Evolutionary conservation across 352 stramenopile genomes (phyloP).

Genomic region (Phytophthora hibernalis): DNA sequence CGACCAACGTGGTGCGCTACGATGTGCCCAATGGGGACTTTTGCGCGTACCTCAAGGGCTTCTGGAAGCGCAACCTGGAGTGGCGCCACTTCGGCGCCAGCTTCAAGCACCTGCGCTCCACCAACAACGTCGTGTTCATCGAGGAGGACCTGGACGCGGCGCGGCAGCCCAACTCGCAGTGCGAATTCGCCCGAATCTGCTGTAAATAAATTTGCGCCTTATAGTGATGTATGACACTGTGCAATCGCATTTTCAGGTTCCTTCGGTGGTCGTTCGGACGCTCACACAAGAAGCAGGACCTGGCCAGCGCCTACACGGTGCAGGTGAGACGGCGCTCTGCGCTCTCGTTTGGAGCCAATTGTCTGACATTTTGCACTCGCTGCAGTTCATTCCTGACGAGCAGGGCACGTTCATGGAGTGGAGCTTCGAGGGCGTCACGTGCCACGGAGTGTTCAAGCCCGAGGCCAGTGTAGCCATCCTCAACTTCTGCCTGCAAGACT

Average conservation of each 20-base stretch:
- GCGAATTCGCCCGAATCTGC: slow-evolving; percentile 3
- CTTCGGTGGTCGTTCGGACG: slow-evolving; percentile 84
- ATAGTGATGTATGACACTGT: background rate
- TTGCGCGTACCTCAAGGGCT: slow-evolving; percentile 72
- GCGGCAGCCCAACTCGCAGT: slow-evolving; percentile 80
- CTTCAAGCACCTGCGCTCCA: slow-evolving; percentile 82
- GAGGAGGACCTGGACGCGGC: slow-evolving; percentile 76
- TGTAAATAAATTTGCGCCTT: background rate
- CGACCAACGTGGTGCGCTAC: slow-evolving; percentile 52
- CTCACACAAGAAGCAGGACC: slow-evolving; percentile 73
- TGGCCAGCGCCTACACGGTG: slow-evolving; percentile 80
- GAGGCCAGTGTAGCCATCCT: slow-evolving; percentile 83
- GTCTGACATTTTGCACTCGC: slow-evolving; percentile 5
- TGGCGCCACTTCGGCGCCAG: slow-evolving; percentile 79
- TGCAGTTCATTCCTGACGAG: slow-evolving; percentile 81
- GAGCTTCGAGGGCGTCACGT: slow-evolving; percentile 87
- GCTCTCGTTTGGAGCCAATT: background rate
- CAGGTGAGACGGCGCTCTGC: slow-evolving; percentile 43
- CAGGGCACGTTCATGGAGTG: slow-evolving; percentile 88
- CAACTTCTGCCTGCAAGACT: slow-evolving; percentile 85
- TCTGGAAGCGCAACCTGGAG: slow-evolving; percentile 87
- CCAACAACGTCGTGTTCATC: slow-evolving; percentile 86
- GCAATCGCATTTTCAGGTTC: slow-evolving; percentile 50
- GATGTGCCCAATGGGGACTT: slow-evolving; percentile 75
- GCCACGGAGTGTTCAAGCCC: slow-evolving; percentile 84